A percentile compares a stretch with the other conserved stretches of the same genome.
phyloP scores from a whole-genome alignment of 352 stramenopile genomes.

The Globisporangium barbulae region DNA sequence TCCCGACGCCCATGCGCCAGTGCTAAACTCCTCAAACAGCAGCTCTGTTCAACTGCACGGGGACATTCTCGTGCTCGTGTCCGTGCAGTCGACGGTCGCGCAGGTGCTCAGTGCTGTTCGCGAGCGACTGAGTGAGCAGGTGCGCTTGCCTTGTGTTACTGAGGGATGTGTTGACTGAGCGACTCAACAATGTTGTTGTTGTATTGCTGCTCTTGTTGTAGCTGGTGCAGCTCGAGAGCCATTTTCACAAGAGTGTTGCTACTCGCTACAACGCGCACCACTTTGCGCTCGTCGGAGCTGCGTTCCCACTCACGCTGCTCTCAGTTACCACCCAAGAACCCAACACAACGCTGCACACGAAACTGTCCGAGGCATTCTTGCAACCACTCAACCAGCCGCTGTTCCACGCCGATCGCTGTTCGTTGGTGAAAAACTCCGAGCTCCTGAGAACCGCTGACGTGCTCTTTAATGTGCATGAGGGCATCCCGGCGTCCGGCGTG shows the following conservation, averaged over 20 bases:
- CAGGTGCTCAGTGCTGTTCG: conserved; percentile 15
- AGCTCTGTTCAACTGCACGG: conserved; percentile 22
- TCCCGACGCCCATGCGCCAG: conserved; percentile 7
- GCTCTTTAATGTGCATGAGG: conserved; percentile 71
- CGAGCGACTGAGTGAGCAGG: conserved; percentile 19
- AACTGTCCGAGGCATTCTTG: conserved; percentile 30
- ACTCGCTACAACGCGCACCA: conserved; percentile 26
- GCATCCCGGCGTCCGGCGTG: conserved; percentile 39
- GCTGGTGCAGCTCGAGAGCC: conserved; percentile 18
- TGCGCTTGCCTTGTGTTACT: conserved; percentile 1
- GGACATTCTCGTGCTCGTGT: conserved; percentile 42
- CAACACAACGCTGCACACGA: conserved; percentile 14
- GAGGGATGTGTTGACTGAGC: not conserved
- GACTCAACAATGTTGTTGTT: not conserved
- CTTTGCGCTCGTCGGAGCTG: conserved; percentile 42
- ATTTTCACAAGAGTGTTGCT: conserved; percentile 1
- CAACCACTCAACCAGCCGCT: conserved; percentile 41
- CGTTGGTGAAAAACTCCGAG: conserved; percentile 32
- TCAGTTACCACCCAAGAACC: conserved; percentile 14
- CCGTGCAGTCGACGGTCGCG: conserved; percentile 18
- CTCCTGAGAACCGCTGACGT: conserved; percentile 37
- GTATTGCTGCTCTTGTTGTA: not conserved
- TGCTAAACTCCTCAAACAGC: not conserved
- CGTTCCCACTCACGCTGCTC: conserved; percentile 45
- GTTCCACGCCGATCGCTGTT: conserved; percentile 36